Percentiles rank a stretch among this genome's conserved stretches.
Evolutionary conservation across 176 grass and related monocot genomes (phyloP).

Genomic region (Triticum urartu): DNA sequence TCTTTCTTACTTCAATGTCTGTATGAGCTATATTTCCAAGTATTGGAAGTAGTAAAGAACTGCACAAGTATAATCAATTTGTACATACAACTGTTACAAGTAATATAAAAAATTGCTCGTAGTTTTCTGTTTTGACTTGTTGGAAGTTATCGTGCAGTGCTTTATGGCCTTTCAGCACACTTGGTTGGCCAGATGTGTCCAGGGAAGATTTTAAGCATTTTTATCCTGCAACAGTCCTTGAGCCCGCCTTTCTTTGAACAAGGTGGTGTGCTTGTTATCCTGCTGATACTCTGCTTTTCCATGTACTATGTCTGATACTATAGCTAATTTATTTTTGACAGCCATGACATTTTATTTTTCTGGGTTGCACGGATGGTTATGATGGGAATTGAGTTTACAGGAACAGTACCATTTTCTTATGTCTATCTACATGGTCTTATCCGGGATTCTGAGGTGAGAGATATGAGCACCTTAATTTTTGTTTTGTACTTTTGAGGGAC

Average conservation of each 20-base stretch:
- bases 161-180: constrained; percentile 98
- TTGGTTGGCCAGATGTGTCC: constrained; percentile 92
- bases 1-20: background rate
- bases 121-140: constrained; percentile 36
- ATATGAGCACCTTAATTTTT: constrained; percentile 6
- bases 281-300: constrained; percentile 10
- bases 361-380: constrained; percentile 99
- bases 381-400: constrained; percentile 98
- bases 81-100: constrained; percentile 5
- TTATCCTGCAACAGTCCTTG: constrained; percentile 89
- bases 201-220: constrained; percentile 84
- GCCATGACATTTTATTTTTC: constrained; percentile 99
- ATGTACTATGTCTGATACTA: constrained; percentile 24
- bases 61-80: constrained; percentile 1
- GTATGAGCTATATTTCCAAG: background rate
- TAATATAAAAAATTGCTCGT: background rate
- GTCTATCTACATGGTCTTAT: constrained; percentile 99
- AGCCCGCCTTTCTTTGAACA: constrained; percentile 51
- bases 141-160: constrained; percentile 60
- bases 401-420: constrained; percentile 85
- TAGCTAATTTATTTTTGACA: constrained; percentile 43
- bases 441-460: constrained; percentile 84
- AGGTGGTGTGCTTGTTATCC: background rate
- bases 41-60: background rate
- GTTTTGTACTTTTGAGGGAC: constrained; percentile 8